phyloP scores from a whole-genome alignment of 2,329 filamentous ascomycete species.

The Paecilomyces formosus region DNA sequence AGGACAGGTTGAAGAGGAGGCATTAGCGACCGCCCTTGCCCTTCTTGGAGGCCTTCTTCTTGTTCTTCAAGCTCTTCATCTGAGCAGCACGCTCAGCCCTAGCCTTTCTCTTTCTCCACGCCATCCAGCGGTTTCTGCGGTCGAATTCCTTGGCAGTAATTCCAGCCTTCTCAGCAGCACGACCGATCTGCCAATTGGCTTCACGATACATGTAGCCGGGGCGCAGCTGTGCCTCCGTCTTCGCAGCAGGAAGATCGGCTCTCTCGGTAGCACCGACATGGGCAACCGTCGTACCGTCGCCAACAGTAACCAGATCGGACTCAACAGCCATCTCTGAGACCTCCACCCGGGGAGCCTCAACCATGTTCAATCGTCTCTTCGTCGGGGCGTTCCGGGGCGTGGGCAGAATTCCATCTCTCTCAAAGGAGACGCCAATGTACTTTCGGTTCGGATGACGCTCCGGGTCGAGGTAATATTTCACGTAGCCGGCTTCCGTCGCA shows the following conservation, averaged over 20 bases:
- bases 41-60: constrained; percentile 35
- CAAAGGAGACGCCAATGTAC: constrained; percentile 89
- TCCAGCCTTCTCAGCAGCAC: constrained; percentile 53
- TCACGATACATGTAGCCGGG: constrained; percentile 58
- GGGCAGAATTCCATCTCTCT: constrained; percentile 73
- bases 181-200: constrained; percentile 61
- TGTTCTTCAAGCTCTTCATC: constrained; percentile 47
- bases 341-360: constrained; percentile 39
- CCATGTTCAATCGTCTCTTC: constrained; percentile 68
- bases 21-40: constrained; percentile 20
- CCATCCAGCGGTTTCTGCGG: constrained; percentile 54
- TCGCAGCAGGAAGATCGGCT: constrained; percentile 12
- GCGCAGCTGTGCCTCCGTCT: constrained; percentile 32
- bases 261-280: constrained; percentile 9
- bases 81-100: constrained; percentile 45
- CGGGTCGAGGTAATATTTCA: constrained; percentile 94
- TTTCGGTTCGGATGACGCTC: constrained; percentile 73
- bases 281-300: constrained; percentile 16
- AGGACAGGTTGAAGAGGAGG: constrained; percentile 5
- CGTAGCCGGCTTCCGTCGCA: constrained; percentile 76
- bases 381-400: constrained; percentile 66
- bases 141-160: constrained; percentile 50
- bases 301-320: constrained; percentile 13
- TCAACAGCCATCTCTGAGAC: constrained; percentile 5
- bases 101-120: constrained; percentile 54